Evolutionary conservation across 495 filamentous ascomycete genomes (phyloP), one percentile per base, ranked within the genome.

Genomic region (Lasiosphaeria hispida): DNA sequence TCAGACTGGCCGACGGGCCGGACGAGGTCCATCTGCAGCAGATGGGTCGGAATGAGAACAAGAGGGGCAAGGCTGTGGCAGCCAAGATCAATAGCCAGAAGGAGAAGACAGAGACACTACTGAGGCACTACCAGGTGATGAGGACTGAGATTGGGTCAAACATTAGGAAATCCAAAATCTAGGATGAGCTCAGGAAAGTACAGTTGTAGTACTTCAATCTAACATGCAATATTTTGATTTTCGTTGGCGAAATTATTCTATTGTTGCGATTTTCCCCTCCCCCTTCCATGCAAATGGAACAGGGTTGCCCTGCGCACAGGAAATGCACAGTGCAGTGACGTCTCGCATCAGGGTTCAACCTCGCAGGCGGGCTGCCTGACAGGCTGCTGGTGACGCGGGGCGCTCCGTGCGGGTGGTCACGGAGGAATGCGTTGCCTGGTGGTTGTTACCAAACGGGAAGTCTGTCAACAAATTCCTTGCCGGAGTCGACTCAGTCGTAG

Each of bases 11-110:
- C 4, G 92, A 96, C 74, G 92, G 92, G 6, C 92, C 92, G 0
- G 92, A 96, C 73, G 92, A 96, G 81, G 91, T 95, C 39, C 92
- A 96, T 73, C 72, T 96, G 70, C 88, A 95, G 75, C 92, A 96
- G 71, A 78, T 96, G 74, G 92, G 91, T 10, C 82, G 83, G 64
- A 85, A 90, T 49, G 92, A 97, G 80, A 95, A 92, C 67, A 86
- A 82, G 74, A 72, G 81, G 40, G 80, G 83, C 39, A 78, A 78
- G 72, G 85, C 81, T 41, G 78, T 91, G 50, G 75, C 79, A 36
- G 78, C 77, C 48, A 87, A 83, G 69, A 77, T 92, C 63, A 75
- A 78, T 36, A 78, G 73, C 72, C 90, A 94, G 73, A 80, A 72
- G 55, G 71, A 79, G 48, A 84, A 83, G 73, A 81, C 85, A 2